Percentiles rank a stretch among this genome's conserved stretches.
Conservation (phyloP, 345 rosid species). For the Lagerstroemia speciosa region DNA sequence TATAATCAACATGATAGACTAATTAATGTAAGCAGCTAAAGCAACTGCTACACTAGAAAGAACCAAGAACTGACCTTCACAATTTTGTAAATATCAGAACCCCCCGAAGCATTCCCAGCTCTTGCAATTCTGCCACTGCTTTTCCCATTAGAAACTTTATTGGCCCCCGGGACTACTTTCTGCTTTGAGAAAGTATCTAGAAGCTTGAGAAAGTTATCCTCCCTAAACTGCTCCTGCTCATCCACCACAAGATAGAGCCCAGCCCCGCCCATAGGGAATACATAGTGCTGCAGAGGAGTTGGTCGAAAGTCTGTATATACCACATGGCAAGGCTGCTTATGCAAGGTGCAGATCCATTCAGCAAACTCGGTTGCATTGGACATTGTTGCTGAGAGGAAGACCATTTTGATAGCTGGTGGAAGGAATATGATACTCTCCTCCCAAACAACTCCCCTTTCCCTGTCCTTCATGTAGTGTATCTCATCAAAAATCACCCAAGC, state of each 20-base stretch:
- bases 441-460: slow-evolving; percentile 99
- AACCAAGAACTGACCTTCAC: slow-evolving; percentile 49
- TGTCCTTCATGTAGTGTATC: slow-evolving; percentile 96
- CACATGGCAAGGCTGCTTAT: slow-evolving; percentile 95
- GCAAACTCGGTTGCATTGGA: slow-evolving; percentile 97
- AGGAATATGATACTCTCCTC: slow-evolving; percentile 93
- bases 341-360: slow-evolving; percentile 92
- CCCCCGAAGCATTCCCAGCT: slow-evolving; percentile 67
- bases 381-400: slow-evolving; percentile 96
- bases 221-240: slow-evolving; percentile 87
- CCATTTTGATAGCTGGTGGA: slow-evolving; percentile 97
- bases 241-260: slow-evolving; percentile 96
- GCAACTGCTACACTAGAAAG: background rate
- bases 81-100: slow-evolving; percentile 85
- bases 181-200: slow-evolving; percentile 74
- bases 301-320: slow-evolving; percentile 97
- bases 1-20: background rate
- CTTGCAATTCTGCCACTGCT: slow-evolving; percentile 74
- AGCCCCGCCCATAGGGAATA: slow-evolving; percentile 81
- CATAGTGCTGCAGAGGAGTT: slow-evolving; percentile 97
- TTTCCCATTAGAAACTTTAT: slow-evolving; percentile 53
- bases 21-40: background rate
- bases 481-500: slow-evolving; percentile 98
- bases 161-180: slow-evolving; percentile 36
- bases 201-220: slow-evolving; percentile 85